phyloP scores from a whole-genome alignment of 129 eudicot genomes.

The Scalesia atractyloides region DNA sequence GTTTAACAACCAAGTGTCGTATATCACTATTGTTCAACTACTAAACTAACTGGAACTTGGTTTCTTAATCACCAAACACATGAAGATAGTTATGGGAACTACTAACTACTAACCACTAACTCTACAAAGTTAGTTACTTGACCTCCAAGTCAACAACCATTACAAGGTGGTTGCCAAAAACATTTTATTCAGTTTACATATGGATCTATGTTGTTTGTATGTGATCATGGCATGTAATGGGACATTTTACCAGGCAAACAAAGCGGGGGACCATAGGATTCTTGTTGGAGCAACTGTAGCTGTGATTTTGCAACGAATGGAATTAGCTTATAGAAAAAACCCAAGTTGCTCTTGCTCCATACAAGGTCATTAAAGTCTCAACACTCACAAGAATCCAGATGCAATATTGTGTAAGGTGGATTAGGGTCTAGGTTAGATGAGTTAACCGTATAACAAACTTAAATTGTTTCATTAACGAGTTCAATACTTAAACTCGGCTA shows the following conservation, averaged over 20 bases:
- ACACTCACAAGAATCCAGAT: not conserved
- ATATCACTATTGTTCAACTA: no score
- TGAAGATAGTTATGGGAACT: not conserved
- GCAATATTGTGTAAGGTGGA: not conserved
- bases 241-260: conserved; percentile 45
- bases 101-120: not conserved
- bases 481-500: no score
- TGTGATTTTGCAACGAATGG: conserved; percentile 81
- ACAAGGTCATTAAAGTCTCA: conserved; percentile 43
- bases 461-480: not conserved
- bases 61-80: not conserved
- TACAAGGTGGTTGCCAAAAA: not conserved
- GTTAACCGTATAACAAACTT: not conserved
- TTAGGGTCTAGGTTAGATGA: not conserved
- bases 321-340: no score
- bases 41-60: no score
- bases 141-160: not conserved
- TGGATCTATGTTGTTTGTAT: not conserved
- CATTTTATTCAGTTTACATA: no score
- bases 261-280: conserved; percentile 87
- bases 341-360: conserved; percentile 75
- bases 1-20: no score
- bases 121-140: not conserved
- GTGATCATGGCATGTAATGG: not conserved
- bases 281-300: no score